Percentiles rank a stretch among this genome's conserved stretches.
These are phyloP conservation scores for Alternaria novae-zelandiae DNA, from an alignment of 2,329 filamentous ascomycete species.

Conservation along the genomic window DNA sequence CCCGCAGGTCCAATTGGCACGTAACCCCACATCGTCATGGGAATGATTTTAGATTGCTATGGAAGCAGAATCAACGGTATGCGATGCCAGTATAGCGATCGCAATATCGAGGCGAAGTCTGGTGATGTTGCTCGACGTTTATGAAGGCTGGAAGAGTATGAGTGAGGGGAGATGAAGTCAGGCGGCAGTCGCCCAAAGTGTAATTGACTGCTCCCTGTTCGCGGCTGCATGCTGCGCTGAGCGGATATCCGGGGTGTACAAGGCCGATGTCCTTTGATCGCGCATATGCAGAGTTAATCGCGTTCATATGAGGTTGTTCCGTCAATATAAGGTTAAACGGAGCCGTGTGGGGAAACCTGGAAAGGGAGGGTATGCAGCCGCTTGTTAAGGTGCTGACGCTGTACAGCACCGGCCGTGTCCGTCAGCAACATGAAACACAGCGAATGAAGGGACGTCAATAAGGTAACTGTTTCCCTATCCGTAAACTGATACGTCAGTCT, in stretches of 20 bases:
- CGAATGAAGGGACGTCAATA: background rate
- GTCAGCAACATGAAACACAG: conserved; percentile 12
- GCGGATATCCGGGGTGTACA: background rate
- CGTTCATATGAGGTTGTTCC: conserved; percentile 1
- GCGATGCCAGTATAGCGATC: background rate
- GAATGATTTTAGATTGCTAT: background rate
- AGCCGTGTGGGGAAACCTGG: conserved; percentile 1
- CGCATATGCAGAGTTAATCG: background rate
- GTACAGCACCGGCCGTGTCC: background rate
- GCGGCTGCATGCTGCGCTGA: background rate
- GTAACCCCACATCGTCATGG: conserved; percentile 2
- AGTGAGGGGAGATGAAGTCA: background rate
- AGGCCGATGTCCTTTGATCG: background rate
- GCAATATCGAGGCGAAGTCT: background rate
- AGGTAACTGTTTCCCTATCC: background rate
- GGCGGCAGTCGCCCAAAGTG: background rate
- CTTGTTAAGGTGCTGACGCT: conserved; percentile 5
- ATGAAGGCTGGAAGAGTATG: background rate
- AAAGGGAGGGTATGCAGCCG: conserved; percentile 5
- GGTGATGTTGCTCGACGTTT: background rate
- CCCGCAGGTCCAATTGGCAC: background rate
- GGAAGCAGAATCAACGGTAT: background rate
- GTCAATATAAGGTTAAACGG: conserved; percentile 13
- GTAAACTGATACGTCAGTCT: background rate
- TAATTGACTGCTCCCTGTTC: background rate